phyloP scores from a whole-genome alignment of 208 protist genomes.

The Trypanosoma platydactyli region DNA sequence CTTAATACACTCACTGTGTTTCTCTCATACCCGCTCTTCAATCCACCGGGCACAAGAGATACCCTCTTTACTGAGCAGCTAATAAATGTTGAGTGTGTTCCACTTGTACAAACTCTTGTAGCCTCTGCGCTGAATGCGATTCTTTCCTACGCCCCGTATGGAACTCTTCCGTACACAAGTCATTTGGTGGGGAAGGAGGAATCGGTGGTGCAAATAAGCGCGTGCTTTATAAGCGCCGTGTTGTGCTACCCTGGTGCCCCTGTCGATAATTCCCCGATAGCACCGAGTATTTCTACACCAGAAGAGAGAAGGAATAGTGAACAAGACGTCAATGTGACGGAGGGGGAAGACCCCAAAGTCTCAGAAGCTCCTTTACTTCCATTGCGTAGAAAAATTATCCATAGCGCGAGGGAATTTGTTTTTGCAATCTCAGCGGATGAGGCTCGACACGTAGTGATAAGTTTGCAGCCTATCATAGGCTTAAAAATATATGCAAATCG shows the following conservation, averaged over 20 bases:
- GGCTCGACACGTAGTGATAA: constrained; percentile 51
- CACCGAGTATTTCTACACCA: neutral
- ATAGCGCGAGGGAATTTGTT: constrained; percentile 68
- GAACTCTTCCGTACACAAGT: constrained; percentile 76
- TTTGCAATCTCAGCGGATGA: constrained; percentile 71
- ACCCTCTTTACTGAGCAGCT: constrained; percentile 73
- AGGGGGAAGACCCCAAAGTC: neutral
- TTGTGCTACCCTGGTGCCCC: constrained; percentile 49
- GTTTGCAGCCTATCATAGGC: constrained; percentile 50
- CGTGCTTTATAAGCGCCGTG: constrained; percentile 57
- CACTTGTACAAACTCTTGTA: constrained; percentile 69
- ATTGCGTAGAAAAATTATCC: constrained; percentile 33
- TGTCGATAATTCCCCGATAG: constrained; percentile 7
- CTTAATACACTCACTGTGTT: constrained; percentile 50
- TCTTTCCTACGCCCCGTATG: constrained; percentile 69
- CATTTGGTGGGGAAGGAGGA: constrained; percentile 59
- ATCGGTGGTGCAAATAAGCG: constrained; percentile 46
- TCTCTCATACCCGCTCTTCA: constrained; percentile 62
- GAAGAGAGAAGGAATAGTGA: neutral
- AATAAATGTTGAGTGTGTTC: constrained; percentile 47
- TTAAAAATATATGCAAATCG: constrained; percentile 60
- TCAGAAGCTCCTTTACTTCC: neutral
- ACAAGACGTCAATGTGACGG: neutral
- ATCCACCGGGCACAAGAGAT: constrained; percentile 49
- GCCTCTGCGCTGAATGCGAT: constrained; percentile 80